Conservation (phyloP, 495 filamentous ascomycete species). For the Xylaria curta region DNA sequence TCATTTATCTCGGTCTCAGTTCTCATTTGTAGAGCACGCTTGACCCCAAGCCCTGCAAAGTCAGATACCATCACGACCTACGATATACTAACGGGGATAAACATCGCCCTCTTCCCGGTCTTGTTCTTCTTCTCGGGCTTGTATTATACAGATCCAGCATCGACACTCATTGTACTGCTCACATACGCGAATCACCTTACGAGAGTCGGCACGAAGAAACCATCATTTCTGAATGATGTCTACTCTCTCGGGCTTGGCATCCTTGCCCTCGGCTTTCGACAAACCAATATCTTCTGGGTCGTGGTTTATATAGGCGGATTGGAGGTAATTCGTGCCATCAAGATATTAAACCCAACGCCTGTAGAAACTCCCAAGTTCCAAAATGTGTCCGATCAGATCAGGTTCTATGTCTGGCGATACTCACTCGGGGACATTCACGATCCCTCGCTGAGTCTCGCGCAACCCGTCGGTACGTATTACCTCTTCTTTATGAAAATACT, state of each 20-base stretch:
- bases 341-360: slow-evolving; percentile 41
- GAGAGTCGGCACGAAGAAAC: slow-evolving; percentile 37
- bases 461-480: slow-evolving; percentile 58
- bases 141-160: slow-evolving; percentile 90
- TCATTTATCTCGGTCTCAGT: slow-evolving; percentile 29
- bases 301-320: slow-evolving; percentile 83
- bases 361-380: slow-evolving; percentile 34
- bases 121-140: slow-evolving; percentile 94
- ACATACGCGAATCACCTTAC: slow-evolving; percentile 68
- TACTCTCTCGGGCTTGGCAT: slow-evolving; percentile 63
- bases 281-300: slow-evolving; percentile 98
- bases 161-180: slow-evolving; percentile 69
- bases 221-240: slow-evolving; percentile 42
- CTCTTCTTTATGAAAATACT: too few relatives aligned
- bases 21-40: slow-evolving; percentile 27
- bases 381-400: slow-evolving; percentile 34
- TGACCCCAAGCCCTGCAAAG: slow-evolving; percentile 10
- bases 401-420: slow-evolving; percentile 43
- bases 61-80: slow-evolving; percentile 32
- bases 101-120: slow-evolving; percentile 85
- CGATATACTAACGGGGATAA: slow-evolving; percentile 70
- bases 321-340: slow-evolving; percentile 62
- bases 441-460: slow-evolving; percentile 60
- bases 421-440: slow-evolving; percentile 69
- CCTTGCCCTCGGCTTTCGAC: slow-evolving; percentile 73